These are phyloP conservation scores for Calonectria leucothoes DNA, from an alignment of 2,329 filamentous ascomycete species.

Conservation along the genomic window DNA sequence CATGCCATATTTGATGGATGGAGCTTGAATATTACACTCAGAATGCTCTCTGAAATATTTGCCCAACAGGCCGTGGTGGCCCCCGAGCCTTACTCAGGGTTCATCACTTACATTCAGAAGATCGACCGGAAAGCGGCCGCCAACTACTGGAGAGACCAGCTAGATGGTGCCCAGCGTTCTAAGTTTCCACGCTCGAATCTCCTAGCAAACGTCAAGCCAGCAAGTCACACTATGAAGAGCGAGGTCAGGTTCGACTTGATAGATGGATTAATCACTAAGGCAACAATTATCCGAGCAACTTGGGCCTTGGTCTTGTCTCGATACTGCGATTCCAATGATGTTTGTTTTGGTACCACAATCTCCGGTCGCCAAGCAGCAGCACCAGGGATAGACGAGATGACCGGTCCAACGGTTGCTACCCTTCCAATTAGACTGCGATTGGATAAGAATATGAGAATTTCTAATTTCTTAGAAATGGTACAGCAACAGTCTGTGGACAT, in stretches of 20 bases:
- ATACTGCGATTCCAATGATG: slow-evolving; percentile 56
- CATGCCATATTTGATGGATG: slow-evolving; percentile 40
- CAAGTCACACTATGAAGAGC: slow-evolving; percentile 57
- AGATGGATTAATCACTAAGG: slow-evolving; percentile 12
- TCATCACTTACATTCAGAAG: not conserved
- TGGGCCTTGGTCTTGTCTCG: slow-evolving; percentile 61
- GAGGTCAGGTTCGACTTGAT: slow-evolving; percentile 50
- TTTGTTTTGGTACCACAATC: slow-evolving; percentile 56
- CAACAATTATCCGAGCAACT: slow-evolving; percentile 52
- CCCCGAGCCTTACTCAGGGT: not conserved
- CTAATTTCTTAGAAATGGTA: slow-evolving; percentile 13
- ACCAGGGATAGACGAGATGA: slow-evolving; percentile 30
- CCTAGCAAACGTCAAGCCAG: not conserved
- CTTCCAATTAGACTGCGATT: slow-evolving; percentile 53
- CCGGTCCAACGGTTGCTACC: slow-evolving; percentile 51
- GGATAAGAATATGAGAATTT: slow-evolving; percentile 36
- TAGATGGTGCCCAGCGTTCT: not conserved
- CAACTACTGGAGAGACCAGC: not conserved
- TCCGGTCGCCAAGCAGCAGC: slow-evolving; percentile 49
- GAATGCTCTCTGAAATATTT: not conserved
- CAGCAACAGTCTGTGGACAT: slow-evolving; percentile 31
- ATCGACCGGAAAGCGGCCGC: not conserved
- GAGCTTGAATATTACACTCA: slow-evolving; percentile 22
- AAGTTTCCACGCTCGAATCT: not conserved
- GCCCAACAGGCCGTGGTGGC: not conserved